These are phyloP conservation scores for Alternaria tenuissima DNA, from an alignment of 2,329 filamentous ascomycete species.

Conservation along the genomic window DNA sequence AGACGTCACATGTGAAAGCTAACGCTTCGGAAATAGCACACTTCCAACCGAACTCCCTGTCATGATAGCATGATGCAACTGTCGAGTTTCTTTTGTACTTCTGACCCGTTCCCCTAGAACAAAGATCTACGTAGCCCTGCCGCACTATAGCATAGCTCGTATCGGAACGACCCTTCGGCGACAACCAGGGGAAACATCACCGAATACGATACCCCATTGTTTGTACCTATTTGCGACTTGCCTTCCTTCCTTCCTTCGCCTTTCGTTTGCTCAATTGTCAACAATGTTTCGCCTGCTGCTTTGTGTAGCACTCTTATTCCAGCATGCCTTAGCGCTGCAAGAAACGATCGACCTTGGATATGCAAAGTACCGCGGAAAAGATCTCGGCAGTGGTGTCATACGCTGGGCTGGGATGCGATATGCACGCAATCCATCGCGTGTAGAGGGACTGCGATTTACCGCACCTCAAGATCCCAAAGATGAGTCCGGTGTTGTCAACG, in stretches of 20 bases:
- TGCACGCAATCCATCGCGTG: slow-evolving; percentile 56
- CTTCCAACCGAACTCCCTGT: not conserved
- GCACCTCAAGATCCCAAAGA: slow-evolving; percentile 69
- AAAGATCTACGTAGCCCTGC: slow-evolving; percentile 1
- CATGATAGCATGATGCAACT: slow-evolving; percentile 11
- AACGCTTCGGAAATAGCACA: slow-evolving; percentile 2
- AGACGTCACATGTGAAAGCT: not conserved
- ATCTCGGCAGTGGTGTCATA: slow-evolving; percentile 65
- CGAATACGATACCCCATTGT: slow-evolving; percentile 1
- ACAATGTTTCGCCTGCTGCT: slow-evolving; percentile 36
- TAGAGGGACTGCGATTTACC: slow-evolving; percentile 63
- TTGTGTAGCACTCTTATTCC: slow-evolving; percentile 32
- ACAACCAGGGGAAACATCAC: slow-evolving; percentile 2
- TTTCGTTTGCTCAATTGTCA: not conserved
- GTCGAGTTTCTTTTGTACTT: not conserved
- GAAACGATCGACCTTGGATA: slow-evolving; percentile 70
- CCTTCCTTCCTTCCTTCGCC: not conserved
- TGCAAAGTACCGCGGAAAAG: slow-evolving; percentile 68
- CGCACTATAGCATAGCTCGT: slow-evolving; percentile 8
- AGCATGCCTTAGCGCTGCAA: slow-evolving; percentile 45
- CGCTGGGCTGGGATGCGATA: slow-evolving; percentile 80
- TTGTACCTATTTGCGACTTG: not conserved
- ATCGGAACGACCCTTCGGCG: slow-evolving; percentile 5
- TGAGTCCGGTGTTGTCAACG: slow-evolving; percentile 59
- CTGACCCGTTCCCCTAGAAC: slow-evolving; percentile 1